Evolutionary conservation across 1,284 basidiomycete species (phyloP), one percentile per base, ranked within the genome.

Genomic region (Rhodotorula sp.): DNA sequence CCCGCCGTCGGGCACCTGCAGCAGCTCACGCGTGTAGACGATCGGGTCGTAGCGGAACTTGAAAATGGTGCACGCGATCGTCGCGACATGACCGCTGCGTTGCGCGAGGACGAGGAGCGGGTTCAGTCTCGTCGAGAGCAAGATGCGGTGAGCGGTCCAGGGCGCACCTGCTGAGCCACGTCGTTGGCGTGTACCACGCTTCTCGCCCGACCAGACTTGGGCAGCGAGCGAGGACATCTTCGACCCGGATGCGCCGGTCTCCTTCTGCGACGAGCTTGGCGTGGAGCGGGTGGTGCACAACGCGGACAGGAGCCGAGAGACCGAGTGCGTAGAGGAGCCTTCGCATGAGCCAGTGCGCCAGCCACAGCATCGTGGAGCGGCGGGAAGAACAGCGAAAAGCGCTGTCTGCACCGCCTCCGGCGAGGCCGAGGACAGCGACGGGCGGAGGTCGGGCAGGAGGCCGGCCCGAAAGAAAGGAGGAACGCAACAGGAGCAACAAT

Each of bases 1-100:
- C 27, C 90, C 90, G 10, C 89, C 89, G 79, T 91, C 90, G 50
- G 85, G 85, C 17, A 88, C 80, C 44, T 85, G 83, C 52, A 91
- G 82, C 66, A 87, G 81, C 23, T 84, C 87, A 75, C 89, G 88
- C 73, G 66, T 67, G 68, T 72, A 68, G 25, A 57, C 45, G 60
- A 73, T 60, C 61, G 66, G 49, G 64, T 78, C 69, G 68, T 67
- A 93, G 71, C 84, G 83, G 68, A 93, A 85, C 65, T 84, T 84
- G 81, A 94, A 90, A 57, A 87, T 84, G 68, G 88, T 87, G 61
- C 72, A 74, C 1, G 66, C 74, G 54, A 77, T 75, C 0, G 74
- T 77, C 0, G 72, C 71, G 16, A 72, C n/a, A 46, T 75, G 72
- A 1, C 76, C 74, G 25, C 70, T 73, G 66, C 5, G 44, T 25